These are phyloP conservation scores for Leccinum aurantiacum DNA, from an alignment of 768 basidiomycete genomes.

Conservation along the genomic window DNA sequence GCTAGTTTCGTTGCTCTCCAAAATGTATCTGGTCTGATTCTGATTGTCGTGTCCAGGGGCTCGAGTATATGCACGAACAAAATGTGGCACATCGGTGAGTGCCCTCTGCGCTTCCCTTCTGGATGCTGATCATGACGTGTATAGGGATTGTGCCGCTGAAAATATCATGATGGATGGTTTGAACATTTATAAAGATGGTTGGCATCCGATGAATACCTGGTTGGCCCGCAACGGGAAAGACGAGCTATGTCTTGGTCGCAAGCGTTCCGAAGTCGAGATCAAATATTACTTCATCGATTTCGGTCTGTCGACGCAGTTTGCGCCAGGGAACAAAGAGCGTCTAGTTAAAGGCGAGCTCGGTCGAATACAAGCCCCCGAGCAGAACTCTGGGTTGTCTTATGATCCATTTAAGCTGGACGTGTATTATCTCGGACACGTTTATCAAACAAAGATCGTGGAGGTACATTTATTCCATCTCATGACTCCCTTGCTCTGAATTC, in stretches of 20 bases:
- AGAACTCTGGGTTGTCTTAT: conserved; percentile 19
- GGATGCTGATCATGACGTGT: not conserved
- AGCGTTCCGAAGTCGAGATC: conserved; percentile 26
- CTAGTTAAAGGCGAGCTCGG: conserved; percentile 4
- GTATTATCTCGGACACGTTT: conserved; percentile 28
- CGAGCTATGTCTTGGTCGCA: conserved; percentile 14
- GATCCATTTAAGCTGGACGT: conserved; percentile 34
- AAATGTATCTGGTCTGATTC: too few relatives aligned
- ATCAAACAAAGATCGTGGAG: conserved; percentile 17
- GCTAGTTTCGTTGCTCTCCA: not conserved
- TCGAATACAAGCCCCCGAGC: conserved; percentile 24
- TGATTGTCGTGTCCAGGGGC: conserved; percentile 21
- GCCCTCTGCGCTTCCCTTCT: too few relatives aligned
- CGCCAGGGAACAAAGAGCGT: not conserved
- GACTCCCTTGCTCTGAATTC: not conserved
- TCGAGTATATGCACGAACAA: conserved; percentile 37
- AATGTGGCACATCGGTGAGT: conserved; percentile 37
- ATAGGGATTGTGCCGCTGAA: conserved; percentile 23
- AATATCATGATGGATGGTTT: conserved; percentile 35
- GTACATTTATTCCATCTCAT: not conserved
- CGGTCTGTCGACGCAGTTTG: conserved; percentile 31
- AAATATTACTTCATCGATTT: conserved; percentile 40
- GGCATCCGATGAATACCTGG: conserved; percentile 21
- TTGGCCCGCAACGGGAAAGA: conserved; percentile 11
- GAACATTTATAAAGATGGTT: conserved; percentile 26